Conservation (phyloP, 2,329 filamentous ascomycete genomes). For the Aspergillus chevalieri region DNA sequence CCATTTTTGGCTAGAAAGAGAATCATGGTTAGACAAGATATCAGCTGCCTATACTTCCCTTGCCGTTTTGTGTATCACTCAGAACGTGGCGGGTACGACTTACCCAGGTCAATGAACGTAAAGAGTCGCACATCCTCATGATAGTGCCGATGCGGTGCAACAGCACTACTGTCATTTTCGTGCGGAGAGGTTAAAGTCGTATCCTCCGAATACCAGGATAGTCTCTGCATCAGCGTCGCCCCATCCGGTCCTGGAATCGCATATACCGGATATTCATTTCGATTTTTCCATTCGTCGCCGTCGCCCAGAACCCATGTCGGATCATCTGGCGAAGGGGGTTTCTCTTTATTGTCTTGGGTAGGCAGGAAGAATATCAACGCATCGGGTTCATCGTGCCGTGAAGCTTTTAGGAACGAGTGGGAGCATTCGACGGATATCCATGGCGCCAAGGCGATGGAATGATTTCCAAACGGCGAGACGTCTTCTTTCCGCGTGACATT, state of each 20-base stretch:
- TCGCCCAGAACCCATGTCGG: conserved; percentile 66
- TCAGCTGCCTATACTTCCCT: background rate
- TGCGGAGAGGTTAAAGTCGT: conserved; percentile 43
- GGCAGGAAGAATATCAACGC: conserved; percentile 54
- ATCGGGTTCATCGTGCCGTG: conserved; percentile 56
- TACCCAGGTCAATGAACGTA: conserved; percentile 44
- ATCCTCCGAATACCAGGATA: conserved; percentile 72
- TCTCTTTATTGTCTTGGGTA: conserved; percentile 40
- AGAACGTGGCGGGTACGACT: conserved; percentile 27
- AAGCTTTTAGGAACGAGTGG: conserved; percentile 60
- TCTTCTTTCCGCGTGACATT: conserved; percentile 70
- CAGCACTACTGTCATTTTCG: background rate
- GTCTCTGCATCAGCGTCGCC: conserved; percentile 60
- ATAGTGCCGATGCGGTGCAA: background rate
- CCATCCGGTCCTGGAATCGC: conserved; percentile 67
- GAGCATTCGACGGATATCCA: conserved; percentile 76
- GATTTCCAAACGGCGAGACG: conserved; percentile 60
- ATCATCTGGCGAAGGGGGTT: conserved; percentile 61
- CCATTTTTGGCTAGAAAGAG: conserved; percentile 27
- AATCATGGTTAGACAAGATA: background rate
- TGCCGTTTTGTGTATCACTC: background rate
- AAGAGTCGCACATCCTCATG: conserved; percentile 30
- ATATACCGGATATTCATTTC: conserved; percentile 74
- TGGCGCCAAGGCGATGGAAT: conserved; percentile 74
- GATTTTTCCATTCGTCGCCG: conserved; percentile 62